Base-by-base conservation (phyloP, 352 stramenopile species). In the Pythium myriotylum region DNA sequence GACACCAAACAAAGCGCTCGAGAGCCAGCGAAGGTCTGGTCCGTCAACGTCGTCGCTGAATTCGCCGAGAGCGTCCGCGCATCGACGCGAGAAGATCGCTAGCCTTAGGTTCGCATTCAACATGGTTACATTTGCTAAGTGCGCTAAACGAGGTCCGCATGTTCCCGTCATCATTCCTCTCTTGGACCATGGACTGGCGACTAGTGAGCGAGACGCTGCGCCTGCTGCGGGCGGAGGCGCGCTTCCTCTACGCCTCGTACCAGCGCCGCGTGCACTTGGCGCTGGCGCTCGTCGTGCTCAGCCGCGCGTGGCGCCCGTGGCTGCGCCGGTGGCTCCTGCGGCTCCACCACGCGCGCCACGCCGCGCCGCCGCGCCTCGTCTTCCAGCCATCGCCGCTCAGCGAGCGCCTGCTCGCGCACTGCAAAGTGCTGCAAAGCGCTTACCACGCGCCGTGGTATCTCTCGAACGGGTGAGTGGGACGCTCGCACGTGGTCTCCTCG, bases 401-500 rank as follows among this genome's bases (percentile, higher is more conserved):
- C 46, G 64, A 72, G 39, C 59, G 49, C 10, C 20, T 88, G 39
- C 62, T 88, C 10, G 46, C 40, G 61, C 67, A 68, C 10, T 88
- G 79, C 40, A 52, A 33, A 1, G 65, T 75, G 29, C 57, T 88
- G 32, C 73, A 67, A 51, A 65, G 62, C 29, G 64, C 67, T 23
- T 88, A 86, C 68, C 77, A 82, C 27, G 74, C 81, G 32, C 66
- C 78, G 23, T 87, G 76, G 78, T 84, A 84, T 43, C 65, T 88
- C 20, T 76, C 78, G 39, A 87, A 88, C 50, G 78, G 77, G 55
- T 62, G 26, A 17, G 47, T 54, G 17, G 22, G 10, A 8, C 10
- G 7, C 24, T 20, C 24, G 37, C 27, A 6, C 27, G 13, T 14
- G 16, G 3, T 52, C 24, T 52, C 8, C 39, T 35, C 22, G 24